These are phyloP conservation scores for Nicotiana tabacum DNA, from an alignment of 257 asterid species.

Conservation along the genomic window DNA sequence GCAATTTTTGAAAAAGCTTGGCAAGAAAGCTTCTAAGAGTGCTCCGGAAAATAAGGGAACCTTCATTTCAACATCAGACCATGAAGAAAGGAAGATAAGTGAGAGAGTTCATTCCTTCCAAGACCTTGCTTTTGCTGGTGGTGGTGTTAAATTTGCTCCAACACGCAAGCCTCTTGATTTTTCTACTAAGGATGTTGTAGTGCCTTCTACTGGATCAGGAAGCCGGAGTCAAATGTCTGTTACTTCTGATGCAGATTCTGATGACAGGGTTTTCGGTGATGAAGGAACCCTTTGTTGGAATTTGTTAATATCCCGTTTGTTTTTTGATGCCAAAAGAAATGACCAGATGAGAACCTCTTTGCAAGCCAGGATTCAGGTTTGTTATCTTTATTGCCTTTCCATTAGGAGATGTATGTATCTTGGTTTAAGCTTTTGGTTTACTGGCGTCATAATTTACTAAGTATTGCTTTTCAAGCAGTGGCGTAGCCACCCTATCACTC, in stretches of 20 bases:
- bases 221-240: conserved; percentile 39
- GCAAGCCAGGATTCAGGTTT: conserved; percentile 72
- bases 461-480: not conserved
- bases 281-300: conserved; percentile 86
- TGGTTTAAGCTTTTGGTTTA: not conserved
- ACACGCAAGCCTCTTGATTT: conserved; percentile 32
- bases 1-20: conserved; percentile 71
- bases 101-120: conserved; percentile 44
- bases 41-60: conserved; percentile 49
- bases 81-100: conserved; percentile 50
- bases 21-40: conserved; percentile 67
- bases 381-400: conserved; percentile 22
- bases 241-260: conserved; percentile 48
- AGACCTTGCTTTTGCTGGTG: conserved; percentile 34
- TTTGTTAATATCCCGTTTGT: conserved; percentile 65
- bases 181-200: conserved; percentile 34
- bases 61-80: conserved; percentile 35
- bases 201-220: conserved; percentile 34
- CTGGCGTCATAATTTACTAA: not conserved
- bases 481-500: too few relatives aligned
- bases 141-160: conserved; percentile 36
- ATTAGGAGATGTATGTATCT: not conserved
- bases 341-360: conserved; percentile 43
- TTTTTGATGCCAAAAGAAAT: conserved; percentile 82
- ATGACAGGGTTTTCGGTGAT: conserved; percentile 42